Evolutionary conservation across 306 rosid genomes (phyloP).

Genomic region (Elaeagnus macrophylla): DNA sequence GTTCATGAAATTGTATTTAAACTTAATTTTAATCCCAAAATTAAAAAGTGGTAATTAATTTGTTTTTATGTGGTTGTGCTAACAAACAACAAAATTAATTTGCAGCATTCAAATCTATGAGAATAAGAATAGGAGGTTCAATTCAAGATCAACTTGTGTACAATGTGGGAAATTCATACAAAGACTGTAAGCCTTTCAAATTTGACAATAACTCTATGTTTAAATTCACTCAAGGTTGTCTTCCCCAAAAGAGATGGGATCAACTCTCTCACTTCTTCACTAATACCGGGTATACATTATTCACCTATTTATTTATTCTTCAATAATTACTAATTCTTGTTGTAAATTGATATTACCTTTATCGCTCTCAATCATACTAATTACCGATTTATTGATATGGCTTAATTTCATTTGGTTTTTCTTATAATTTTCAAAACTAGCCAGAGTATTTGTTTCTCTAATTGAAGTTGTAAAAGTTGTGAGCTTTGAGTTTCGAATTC

Average conservation of each 20-base stretch:
- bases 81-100: neutral
- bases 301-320: too few species aligned
- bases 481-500: too few species aligned
- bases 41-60: neutral
- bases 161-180: slow-evolving; percentile 21
- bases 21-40: neutral
- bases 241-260: slow-evolving; percentile 40
- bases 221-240: slow-evolving; percentile 40
- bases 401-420: neutral
- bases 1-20: neutral
- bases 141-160: slow-evolving; percentile 44
- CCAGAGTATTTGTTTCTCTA: too few species aligned
- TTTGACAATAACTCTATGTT: slow-evolving; percentile 19
- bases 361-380: too few species aligned
- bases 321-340: too few species aligned
- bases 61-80: too few species aligned
- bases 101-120: slow-evolving; percentile 37
- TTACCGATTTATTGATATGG: too few species aligned
- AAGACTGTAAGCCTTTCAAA: slow-evolving; percentile 11
- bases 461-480: too few species aligned
- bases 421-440: neutral
- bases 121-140: slow-evolving; percentile 64
- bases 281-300: slow-evolving; percentile 9
- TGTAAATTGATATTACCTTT: too few species aligned
- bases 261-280: slow-evolving; percentile 22